Base-by-base conservation (phyloP, 2,329 filamentous ascomycete species). In the Botrytis hyacinthi region DNA sequence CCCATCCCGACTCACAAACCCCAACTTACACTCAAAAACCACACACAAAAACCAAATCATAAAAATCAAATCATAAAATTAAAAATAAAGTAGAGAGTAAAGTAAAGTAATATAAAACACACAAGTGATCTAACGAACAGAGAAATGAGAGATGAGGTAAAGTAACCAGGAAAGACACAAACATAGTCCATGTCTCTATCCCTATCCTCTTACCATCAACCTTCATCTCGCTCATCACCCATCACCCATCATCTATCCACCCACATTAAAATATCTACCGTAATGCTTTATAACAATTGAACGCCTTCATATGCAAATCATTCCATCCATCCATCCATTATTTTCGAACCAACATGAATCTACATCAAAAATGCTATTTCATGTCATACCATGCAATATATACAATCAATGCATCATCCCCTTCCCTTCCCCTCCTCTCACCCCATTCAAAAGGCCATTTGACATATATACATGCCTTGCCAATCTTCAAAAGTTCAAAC, bases 401-500 rank as follows among this genome's bases (percentile, higher is more conserved):
- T 67, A 51, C 46, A 67, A 54, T 32, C 32, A 51, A 16, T 37
- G 7, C 63, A 37, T 26, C 63, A 37, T 26, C 32, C 37, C 22
- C 14, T 32, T 20, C n/a, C 12, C 1, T 16, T 26, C 7, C 9
- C 26, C 14, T 20, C 22, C 1, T 7, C 61, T 14, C 7, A 22
- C 8, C n/a, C 40, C 32, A 35, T 1, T 14, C 18, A 51, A 26
- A 40, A n/a, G 10, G 16, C 14, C 22, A 5, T 8, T 5, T 46
- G 26, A 40, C 42, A n/a, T 18, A 37, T 12, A 3, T 4, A 18
- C 32, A 26, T n/a, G 12, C 26, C 26, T n/a, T n/a, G 22, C 22
- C 35, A 62, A n/a, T 26, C 46, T 48, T 32, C 29, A 68, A 12
- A 70, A 12, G 66, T 46, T 46, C 5, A 70, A 71, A 73, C 76